phyloP scores from a whole-genome alignment of 441 rosid species.

The Erodium texanum region DNA sequence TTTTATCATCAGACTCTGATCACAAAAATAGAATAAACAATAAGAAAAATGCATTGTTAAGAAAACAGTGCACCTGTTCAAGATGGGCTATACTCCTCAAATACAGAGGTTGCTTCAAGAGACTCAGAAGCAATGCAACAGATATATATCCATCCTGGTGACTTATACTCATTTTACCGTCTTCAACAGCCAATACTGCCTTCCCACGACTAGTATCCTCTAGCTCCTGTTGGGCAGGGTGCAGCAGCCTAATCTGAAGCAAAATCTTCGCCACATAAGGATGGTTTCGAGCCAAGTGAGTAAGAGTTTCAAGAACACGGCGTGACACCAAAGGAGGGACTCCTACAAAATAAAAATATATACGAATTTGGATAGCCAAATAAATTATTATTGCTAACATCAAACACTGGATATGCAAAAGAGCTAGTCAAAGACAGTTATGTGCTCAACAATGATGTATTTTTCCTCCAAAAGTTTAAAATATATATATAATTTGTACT shows the following conservation, averaged over 20 bases:
- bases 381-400: neutral
- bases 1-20: slow-evolving; percentile 7
- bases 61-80: slow-evolving; percentile 56
- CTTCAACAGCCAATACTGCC: slow-evolving; percentile 52
- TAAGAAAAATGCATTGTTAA: slow-evolving; percentile 4
- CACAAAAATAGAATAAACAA: slow-evolving; percentile 3
- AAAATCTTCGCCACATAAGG: slow-evolving; percentile 66
- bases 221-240: slow-evolving; percentile 32
- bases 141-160: slow-evolving; percentile 44
- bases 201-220: slow-evolving; percentile 50
- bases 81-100: slow-evolving; percentile 92
- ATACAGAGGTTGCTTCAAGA: slow-evolving; percentile 87
- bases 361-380: neutral
- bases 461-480: neutral
- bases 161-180: slow-evolving; percentile 27
- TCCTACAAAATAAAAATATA: slow-evolving; percentile 35
- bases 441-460: neutral
- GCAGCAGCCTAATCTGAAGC: slow-evolving; percentile 60
- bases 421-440: neutral
- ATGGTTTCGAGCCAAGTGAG: slow-evolving; percentile 84
- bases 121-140: slow-evolving; percentile 69
- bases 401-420: neutral
- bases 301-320: slow-evolving; percentile 80
- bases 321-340: slow-evolving; percentile 91
- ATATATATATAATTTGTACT: neutral